Evolutionary conservation across 208 protist genomes (phyloP), one percentile per base, ranked within the genome.

Genomic region (Acanthamoeba polyphaga): DNA sequence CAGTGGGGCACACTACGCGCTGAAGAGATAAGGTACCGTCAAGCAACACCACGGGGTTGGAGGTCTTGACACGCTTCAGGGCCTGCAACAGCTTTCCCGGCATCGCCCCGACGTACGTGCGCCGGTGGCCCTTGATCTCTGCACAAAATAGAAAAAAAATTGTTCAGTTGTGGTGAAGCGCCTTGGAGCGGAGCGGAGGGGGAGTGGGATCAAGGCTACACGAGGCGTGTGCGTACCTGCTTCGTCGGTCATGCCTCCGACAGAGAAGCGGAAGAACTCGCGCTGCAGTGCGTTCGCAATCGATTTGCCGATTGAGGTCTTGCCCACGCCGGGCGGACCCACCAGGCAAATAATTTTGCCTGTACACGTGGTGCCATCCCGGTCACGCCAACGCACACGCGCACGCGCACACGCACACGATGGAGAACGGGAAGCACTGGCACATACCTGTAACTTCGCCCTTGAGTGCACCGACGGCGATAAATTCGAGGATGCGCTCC

Each of bases 11-110:
- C 2, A 60, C 53, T 60, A 0, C 53, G 15, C 53, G 15, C 53
- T 58, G 53, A 1, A 2, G 53, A 60, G 53, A 22, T 13, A 13
- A 60, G 19, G 55, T 62, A 91, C 84, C 98, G 94, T 99, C 98
- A 66, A 99, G 98, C n/a, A 99, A 66, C 24, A 99, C 97, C 0
- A 99, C 97, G 2, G 98, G 98, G 84, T 99, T 99, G 9, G 89
- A 93, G 8, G 95, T 97, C 76, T 98, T 89, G 3, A 95, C 85
- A 13, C 68, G 72, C 90, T 99, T 98, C 8, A 99, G 82, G 53
- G 95, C 62, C 96, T 98, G 98, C 32, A 99, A 97, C 0, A 99
- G 49, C 95, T 98, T 99, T 32, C 98, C 98, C 4, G 98, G 98
- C 97, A 99, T 98, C 0, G 98, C 97, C 8, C 98, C 98, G 24